Evolutionary conservation across 2,329 filamentous ascomycete genomes (phyloP), one percentile per base, ranked within the genome.

Genomic region (Chrysoporthe cubensis): DNA sequence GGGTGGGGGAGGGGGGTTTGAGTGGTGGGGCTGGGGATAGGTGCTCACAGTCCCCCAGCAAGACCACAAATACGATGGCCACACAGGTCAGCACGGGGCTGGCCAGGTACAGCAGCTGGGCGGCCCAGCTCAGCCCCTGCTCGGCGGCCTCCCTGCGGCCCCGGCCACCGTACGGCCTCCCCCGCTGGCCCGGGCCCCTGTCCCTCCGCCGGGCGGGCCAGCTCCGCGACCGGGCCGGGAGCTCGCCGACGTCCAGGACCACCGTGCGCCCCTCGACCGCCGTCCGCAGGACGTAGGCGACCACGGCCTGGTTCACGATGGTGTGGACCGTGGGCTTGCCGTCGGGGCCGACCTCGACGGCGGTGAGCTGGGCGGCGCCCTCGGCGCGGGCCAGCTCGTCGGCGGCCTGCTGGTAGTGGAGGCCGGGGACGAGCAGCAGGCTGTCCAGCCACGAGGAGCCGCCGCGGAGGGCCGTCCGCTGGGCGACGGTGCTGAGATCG

Each of bases 371-470:
- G 4, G 78, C 78, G 16, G 78, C 77, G 26, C 79, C 80, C 46
- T 76, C 78, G 66, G 83, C 80, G 2, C 79, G 76, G 68, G 80
- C 80, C 18, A 89, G 76, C 0, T 81, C 80, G 14, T 85, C 80
- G 11, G 86, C 86, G 4, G 83, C 80, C 71, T 89, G 86, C 71
- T 90, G 86, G 71, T 84, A 85, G 75, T 90, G 88, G 62, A 90
- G 73, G 0, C 88, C 88, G 0, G 88, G 88, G 1, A 85, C 86
- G 2, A 90, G 80, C 14, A 89, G 78, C 13, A 90, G 78, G 8
- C 79, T 78, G 74, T 90, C 88, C 0, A 87, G 77, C 79, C 84
- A 85, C 2, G 82, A 83, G 1, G 86, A 84, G 2, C 84, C 85
- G 37, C 87, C 87, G 2, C 81, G 83, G 57, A 89, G 79, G 18